Evolutionary conservation across 2,329 filamentous ascomycete genomes (phyloP).

Genomic region (Apiospora phragmitis): DNA sequence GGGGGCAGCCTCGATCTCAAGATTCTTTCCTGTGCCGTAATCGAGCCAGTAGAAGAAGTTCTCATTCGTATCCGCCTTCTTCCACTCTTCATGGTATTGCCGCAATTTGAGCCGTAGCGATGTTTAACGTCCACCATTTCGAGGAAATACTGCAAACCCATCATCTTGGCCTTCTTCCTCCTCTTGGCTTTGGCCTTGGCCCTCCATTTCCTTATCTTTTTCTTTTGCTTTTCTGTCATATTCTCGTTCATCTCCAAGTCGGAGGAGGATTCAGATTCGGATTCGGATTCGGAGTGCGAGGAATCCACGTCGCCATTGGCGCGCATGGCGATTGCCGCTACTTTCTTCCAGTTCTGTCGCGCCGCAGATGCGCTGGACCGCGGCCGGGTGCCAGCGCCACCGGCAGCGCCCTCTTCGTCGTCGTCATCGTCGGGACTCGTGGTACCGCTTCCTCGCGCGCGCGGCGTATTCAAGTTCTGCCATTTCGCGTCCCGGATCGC

Average conservation of each 20-base stretch:
- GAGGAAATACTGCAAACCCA: constrained; percentile 83
- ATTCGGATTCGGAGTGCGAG: constrained; percentile 43
- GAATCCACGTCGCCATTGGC: constrained; percentile 67
- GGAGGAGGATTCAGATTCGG: constrained; percentile 34
- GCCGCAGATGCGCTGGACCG: constrained; percentile 43
- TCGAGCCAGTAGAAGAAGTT: constrained; percentile 97
- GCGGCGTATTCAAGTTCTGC: constrained; percentile 50
- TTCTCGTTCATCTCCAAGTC: constrained; percentile 26
- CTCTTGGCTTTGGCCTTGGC: constrained; percentile 55
- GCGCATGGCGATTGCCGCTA: constrained; percentile 67
- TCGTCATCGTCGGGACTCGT: not conserved
- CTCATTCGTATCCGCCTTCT: constrained; percentile 71
- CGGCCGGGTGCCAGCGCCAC: constrained; percentile 14
- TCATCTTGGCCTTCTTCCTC: constrained; percentile 70
- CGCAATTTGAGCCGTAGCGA: constrained; percentile 82
- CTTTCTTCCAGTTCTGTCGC: constrained; percentile 74
- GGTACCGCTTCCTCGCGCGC: constrained; percentile 29
- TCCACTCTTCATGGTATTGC: constrained; percentile 84
- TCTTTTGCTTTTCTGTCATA: constrained; percentile 38
- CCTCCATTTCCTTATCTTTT: constrained; percentile 39
- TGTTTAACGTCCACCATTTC: constrained; percentile 88
- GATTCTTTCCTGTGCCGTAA: constrained; percentile 68
- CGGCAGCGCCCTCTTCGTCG: not conserved
- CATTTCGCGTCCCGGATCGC: constrained; percentile 61
- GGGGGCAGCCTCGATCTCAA: constrained; percentile 72